Conservation (phyloP, 176 grass and related monocot species). For the Oryza longistaminata region DNA sequence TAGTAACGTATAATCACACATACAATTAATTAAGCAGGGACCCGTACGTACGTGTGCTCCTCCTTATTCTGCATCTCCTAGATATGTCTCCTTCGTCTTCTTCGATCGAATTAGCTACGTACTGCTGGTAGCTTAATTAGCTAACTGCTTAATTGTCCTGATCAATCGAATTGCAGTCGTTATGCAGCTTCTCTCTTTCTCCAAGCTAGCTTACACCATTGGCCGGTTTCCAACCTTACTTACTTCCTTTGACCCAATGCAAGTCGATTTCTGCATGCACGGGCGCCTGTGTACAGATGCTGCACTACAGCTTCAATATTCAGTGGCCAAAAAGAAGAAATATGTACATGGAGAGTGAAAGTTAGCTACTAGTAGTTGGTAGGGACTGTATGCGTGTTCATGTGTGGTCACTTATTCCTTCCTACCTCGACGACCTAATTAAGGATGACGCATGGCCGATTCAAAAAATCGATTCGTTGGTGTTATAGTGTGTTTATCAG, state of each 20-base stretch:
- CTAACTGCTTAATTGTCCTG: background rate
- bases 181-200: background rate
- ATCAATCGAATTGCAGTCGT: background rate
- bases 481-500: too few relatives aligned
- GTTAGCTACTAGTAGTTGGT: background rate
- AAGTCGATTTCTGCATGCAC: background rate
- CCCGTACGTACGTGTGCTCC: background rate
- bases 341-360: background rate
- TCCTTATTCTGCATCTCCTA: background rate
- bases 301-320: background rate
- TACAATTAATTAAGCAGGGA: background rate
- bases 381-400: background rate
- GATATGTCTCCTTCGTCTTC: background rate
- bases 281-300: background rate
- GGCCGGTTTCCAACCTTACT: constrained; percentile 29
- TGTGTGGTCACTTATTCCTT: background rate
- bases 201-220: constrained; percentile 37
- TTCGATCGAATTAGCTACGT: background rate
- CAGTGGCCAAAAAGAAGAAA: background rate
- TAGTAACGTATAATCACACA: constrained; percentile 14
- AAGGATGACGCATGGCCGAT: background rate
- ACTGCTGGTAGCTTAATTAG: background rate
- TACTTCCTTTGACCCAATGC: constrained; percentile 21
- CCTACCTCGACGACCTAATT: background rate
- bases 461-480: too few relatives aligned